Conservation (phyloP, 768 basidiomycete genomes). For the Ramaria sp. region DNA sequence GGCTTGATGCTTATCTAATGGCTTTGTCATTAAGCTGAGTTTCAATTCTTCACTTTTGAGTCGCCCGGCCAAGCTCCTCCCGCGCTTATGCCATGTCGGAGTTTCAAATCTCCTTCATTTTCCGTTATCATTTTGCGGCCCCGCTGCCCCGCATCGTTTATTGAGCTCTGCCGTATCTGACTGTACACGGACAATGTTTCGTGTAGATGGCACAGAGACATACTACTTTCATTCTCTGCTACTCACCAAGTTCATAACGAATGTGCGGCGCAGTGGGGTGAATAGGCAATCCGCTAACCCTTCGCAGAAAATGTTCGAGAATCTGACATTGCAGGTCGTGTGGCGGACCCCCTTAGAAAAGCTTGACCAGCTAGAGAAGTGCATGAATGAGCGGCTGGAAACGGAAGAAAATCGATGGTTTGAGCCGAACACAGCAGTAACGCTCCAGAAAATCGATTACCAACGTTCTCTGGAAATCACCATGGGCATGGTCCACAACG, state of each 20-base stretch:
- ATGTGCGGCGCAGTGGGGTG: conserved; percentile 62
- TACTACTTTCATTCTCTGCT: conserved; percentile 77
- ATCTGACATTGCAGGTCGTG: conserved; percentile 55
- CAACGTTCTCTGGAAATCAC: conserved; percentile 61
- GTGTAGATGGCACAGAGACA: conserved; percentile 76
- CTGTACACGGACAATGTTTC: too few species aligned
- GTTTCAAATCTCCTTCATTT: too few species aligned
- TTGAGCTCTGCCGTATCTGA: too few species aligned
- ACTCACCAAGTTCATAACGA: conserved; percentile 65
- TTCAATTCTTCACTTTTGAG: too few species aligned
- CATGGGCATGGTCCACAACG: conserved; percentile 48
- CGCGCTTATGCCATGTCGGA: too few species aligned
- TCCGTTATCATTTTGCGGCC: too few species aligned
- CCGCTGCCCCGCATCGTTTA: too few species aligned
- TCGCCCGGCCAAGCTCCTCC: too few species aligned
- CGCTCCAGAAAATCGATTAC: conserved; percentile 52
- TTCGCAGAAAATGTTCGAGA: conserved; percentile 54
- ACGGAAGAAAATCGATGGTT: conserved; percentile 77
- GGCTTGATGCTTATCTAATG: too few species aligned
- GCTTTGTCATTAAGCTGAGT: too few species aligned
- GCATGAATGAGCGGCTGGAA: conserved; percentile 62
- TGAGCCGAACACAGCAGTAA: conserved; percentile 53
- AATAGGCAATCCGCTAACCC: conserved; percentile 13
- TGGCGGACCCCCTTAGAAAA: conserved; percentile 68
- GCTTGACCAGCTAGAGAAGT: conserved; percentile 56